Conservation (phyloP, 129 eudicot genomes). For the Flaveria linearis region DNA sequence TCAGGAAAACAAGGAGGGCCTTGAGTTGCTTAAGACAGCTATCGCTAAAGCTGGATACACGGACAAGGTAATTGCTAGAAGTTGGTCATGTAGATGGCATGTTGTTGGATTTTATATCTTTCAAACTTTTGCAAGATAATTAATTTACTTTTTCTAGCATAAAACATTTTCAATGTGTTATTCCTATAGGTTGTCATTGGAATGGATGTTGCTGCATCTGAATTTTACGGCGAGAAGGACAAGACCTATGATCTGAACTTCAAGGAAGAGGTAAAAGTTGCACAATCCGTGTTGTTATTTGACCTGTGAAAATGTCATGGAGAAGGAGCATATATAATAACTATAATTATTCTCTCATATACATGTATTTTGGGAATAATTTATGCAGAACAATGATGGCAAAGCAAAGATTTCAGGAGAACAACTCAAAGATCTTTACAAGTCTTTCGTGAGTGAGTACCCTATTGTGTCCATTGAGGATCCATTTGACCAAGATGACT, state of each 20-base stretch:
- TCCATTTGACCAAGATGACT: conserved; percentile 98
- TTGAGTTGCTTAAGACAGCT: conserved; percentile 53
- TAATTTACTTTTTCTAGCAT: neutral
- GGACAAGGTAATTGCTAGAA: conserved; percentile 41
- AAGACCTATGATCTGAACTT: conserved; percentile 56
- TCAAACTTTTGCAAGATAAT: neutral
- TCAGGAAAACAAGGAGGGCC: conserved; percentile 64
- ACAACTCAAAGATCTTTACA: conserved; percentile 89
- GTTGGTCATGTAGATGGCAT: neutral
- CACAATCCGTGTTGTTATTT: neutral
- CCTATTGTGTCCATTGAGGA: conserved; percentile 98
- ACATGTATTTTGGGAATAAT: neutral
- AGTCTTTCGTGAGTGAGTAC: conserved; percentile 81
- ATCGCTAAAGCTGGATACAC: conserved; percentile 62
- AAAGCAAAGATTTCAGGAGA: conserved; percentile 85
- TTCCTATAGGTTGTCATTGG: conserved; percentile 83
- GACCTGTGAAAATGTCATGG: neutral
- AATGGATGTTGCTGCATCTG: conserved; percentile 99
- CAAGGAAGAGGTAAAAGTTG: conserved; percentile 57
- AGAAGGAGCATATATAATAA: neutral
- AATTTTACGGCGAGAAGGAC: conserved; percentile 48
- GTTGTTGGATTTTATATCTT: neutral
- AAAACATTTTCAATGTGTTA: conserved; percentile 2
- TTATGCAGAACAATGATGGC: conserved; percentile 76
- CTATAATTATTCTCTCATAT: conserved; percentile 7